A percentile compares a stretch with the other conserved stretches of the same genome.
phyloP scores from a whole-genome alignment of 495 filamentous ascomycete genomes.

The Trichocladium antarcticum region DNA sequence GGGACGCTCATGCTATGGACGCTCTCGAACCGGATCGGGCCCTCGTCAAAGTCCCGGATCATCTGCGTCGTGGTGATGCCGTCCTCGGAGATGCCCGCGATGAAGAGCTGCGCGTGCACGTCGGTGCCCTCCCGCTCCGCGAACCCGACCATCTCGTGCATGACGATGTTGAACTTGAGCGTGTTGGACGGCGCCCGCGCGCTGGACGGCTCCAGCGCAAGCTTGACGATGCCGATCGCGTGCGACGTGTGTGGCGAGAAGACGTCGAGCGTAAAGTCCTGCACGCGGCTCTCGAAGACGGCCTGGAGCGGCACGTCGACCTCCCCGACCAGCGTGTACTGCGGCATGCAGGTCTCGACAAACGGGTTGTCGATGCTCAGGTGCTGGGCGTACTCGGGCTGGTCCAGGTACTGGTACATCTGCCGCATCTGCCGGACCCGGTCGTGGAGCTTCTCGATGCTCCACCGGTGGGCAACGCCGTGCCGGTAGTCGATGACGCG shows the following conservation, averaged over 20 bases:
- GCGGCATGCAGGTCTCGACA: constrained; percentile 74
- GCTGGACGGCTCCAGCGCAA: constrained; percentile 88
- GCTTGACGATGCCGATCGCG: constrained; percentile 75
- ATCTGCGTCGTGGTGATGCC: constrained; percentile 91
- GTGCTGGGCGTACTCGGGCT: constrained; percentile 83
- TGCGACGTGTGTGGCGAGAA: constrained; percentile 84
- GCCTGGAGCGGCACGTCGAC: constrained; percentile 86
- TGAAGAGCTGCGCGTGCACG: constrained; percentile 90
- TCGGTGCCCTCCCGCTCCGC: constrained; percentile 92
- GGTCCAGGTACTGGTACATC: constrained; percentile 90
- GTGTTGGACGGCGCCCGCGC: constrained; percentile 86
- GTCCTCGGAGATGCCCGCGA: constrained; percentile 83
- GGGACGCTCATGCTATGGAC: constrained; percentile 98
- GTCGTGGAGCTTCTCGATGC: constrained; percentile 78
- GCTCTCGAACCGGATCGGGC: constrained; percentile 89
- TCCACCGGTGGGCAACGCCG: constrained; percentile 84
- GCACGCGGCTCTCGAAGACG: constrained; percentile 89
- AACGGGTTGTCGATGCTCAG: constrained; percentile 75
- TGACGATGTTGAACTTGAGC: constrained; percentile 95
- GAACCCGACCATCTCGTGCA: constrained; percentile 95
- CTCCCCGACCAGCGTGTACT: constrained; percentile 88
- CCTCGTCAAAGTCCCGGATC: constrained; percentile 89
- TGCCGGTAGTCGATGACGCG: constrained; percentile 88
- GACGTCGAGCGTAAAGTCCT: constrained; percentile 86
- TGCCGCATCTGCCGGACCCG: constrained; percentile 87